Evolutionary conservation across 2,329 filamentous ascomycete species (phyloP).

Genomic region (Didymosphaeria variabile): DNA sequence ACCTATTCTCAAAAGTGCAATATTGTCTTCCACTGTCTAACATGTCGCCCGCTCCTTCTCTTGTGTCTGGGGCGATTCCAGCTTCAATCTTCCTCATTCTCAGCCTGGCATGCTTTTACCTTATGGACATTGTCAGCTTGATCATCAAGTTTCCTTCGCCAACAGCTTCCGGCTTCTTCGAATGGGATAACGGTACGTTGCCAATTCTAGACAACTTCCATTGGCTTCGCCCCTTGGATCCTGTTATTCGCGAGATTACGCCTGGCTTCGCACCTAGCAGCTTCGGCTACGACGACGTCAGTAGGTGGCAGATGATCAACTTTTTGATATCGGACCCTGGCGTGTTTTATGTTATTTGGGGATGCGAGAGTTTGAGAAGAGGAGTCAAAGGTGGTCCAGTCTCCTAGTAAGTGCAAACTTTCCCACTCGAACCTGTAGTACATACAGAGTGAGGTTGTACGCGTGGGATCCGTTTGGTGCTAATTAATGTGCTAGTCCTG

Average conservation of each 20-base stretch:
- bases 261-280: slow-evolving; percentile 25
- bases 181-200: slow-evolving; percentile 11
- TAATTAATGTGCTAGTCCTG: slow-evolving; percentile 11
- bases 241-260: slow-evolving; percentile 22
- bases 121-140: slow-evolving; percentile 22
- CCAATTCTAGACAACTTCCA: slow-evolving; percentile 25
- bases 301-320: slow-evolving; percentile 23
- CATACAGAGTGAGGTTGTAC: background rate
- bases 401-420: slow-evolving; percentile 17
- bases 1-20: background rate
- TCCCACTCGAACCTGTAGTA: background rate
- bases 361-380: slow-evolving; percentile 17
- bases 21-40: background rate
- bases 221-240: slow-evolving; percentile 19
- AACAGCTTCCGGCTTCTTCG: slow-evolving; percentile 16
- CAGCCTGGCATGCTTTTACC: slow-evolving; percentile 11
- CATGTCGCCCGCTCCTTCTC: slow-evolving; percentile 1
- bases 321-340: slow-evolving; percentile 22
- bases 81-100: slow-evolving; percentile 20
- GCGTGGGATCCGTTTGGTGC: background rate
- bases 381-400: slow-evolving; percentile 8
- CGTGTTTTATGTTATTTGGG: slow-evolving; percentile 18
- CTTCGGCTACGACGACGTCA: slow-evolving; percentile 23
- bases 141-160: slow-evolving; percentile 18
- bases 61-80: slow-evolving; percentile 1